Evolutionary conservation across 202 grass and related monocot genomes (phyloP).

Genomic region (Musa balbisiana): DNA sequence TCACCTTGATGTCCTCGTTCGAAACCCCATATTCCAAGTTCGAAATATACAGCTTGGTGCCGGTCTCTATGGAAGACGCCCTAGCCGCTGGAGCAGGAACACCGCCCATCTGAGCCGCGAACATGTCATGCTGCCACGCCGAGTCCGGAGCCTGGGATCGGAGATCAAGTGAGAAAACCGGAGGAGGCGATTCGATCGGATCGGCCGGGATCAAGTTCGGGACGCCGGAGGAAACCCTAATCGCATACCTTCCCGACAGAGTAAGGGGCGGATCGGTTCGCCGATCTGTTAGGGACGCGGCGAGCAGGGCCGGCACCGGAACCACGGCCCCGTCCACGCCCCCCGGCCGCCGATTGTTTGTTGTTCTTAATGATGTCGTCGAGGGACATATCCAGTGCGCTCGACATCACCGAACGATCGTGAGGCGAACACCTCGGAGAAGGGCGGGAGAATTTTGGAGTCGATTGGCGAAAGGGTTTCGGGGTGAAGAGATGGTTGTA

Average conservation of each 20-base stretch:
- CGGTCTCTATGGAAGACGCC: constrained; percentile 79
- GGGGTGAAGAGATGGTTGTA: no score
- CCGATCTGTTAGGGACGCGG: constrained; percentile 57
- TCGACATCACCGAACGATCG: constrained; percentile 38
- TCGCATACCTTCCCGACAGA: constrained; percentile 77
- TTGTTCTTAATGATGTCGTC: constrained; percentile 97
- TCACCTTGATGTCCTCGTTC: constrained; percentile 93
- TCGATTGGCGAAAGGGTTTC: constrained; percentile 16
- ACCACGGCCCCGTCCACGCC: constrained; percentile 29
- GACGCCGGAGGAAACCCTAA: constrained; percentile 13
- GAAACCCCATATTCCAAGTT: constrained; percentile 93
- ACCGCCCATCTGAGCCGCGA: constrained; percentile 25
- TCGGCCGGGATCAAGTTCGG: constrained; percentile 10
- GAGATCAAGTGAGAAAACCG: constrained; percentile 80
- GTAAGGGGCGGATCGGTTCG: constrained; percentile 69
- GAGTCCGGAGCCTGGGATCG: constrained; percentile 82
- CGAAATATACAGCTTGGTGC: constrained; percentile 88
- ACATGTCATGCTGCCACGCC: constrained; percentile 93
- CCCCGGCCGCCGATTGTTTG: constrained; percentile 58
- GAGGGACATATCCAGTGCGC: constrained; percentile 78
- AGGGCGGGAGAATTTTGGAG: neutral
- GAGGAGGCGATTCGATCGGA: constrained; percentile 17
- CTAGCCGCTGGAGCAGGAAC: constrained; percentile 29
- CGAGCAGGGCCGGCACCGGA: constrained; percentile 22
- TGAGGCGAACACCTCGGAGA: constrained; percentile 3